These are phyloP conservation scores for Phallus indusiatus DNA, from an alignment of 768 basidiomycete species.

Conservation along the genomic window DNA sequence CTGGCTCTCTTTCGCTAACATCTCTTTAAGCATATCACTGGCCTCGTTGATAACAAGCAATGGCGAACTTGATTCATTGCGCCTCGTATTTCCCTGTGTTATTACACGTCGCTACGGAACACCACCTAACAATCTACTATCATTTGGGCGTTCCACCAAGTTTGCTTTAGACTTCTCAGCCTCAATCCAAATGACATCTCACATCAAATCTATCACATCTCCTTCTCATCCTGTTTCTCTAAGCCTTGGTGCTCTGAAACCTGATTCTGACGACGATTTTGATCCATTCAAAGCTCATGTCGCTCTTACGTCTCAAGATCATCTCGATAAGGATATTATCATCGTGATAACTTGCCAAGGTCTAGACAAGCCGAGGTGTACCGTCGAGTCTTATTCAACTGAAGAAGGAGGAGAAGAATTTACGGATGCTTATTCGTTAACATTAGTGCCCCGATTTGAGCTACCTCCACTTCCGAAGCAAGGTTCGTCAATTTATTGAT, in stretches of 20 bases:
- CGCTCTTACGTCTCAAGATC: slow-evolving; percentile 24
- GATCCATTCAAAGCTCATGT: slow-evolving; percentile 3
- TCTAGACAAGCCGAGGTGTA: slow-evolving; percentile 46
- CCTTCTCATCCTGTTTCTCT: slow-evolving; percentile 12
- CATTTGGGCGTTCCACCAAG: background rate
- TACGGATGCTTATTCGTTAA: slow-evolving; percentile 39
- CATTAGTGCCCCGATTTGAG: slow-evolving; percentile 43
- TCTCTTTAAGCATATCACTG: slow-evolving; percentile 23
- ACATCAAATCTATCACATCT: slow-evolving; percentile 13
- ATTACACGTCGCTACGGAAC: slow-evolving; percentile 11
- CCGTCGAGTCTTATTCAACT: slow-evolving; percentile 33
- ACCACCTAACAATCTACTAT: background rate
- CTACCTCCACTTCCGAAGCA: slow-evolving; percentile 35
- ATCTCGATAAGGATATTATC: slow-evolving; percentile 42
- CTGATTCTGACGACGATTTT: slow-evolving; percentile 25
- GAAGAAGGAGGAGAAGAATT: slow-evolving; percentile 19
- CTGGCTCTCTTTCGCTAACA: slow-evolving; percentile 12
- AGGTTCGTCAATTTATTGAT: background rate
- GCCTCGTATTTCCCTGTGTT: slow-evolving; percentile 8
- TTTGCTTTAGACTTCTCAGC: slow-evolving; percentile 10
- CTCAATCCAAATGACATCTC: slow-evolving; percentile 7
- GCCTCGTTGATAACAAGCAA: slow-evolving; percentile 15
- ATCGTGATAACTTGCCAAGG: slow-evolving; percentile 38
- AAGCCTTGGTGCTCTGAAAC: slow-evolving; percentile 31
- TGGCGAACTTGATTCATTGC: slow-evolving; percentile 4